Base-by-base conservation (phyloP, 2,329 filamentous ascomycete species). In the Tolypocladium inflatum region DNA sequence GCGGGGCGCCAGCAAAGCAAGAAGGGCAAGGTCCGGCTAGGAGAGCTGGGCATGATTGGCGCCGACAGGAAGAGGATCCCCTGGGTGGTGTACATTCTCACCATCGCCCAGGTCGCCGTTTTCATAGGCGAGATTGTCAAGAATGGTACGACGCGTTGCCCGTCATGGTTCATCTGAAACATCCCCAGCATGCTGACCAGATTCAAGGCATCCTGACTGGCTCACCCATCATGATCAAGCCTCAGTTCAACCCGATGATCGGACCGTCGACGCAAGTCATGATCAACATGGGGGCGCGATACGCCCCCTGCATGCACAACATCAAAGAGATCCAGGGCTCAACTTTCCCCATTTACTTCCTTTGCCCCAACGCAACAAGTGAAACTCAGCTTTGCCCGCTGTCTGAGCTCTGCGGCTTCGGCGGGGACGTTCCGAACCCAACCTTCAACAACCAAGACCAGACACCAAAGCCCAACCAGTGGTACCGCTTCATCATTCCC, bases 211-310 rank as follows among this genome's bases (percentile, higher is more conserved):
- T 88, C 64, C 76, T 92, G 37, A 97, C 93, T 1, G 89, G 89
- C 57, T 87, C 88, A 30, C 82, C 88, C 23, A 90, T 91, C 68
- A 82, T 86, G 76, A 92, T 86, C 56, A 83, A 93, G 58, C 94
- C 94, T 1, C 81, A 80, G 19, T 96, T 99, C 77, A 99, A 97
- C 74, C 89, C 90, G 59, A 96, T 99, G 91, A 96, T 99, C 68
- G 94, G 94, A 0, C 94, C 94, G 1, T 96, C 92, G 6, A 83
- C 87, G 1, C 90, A 91, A 65, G 85, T 97, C 30, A 84, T 96
- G 66, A 96, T 97, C 77, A 96, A 96, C 73, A 96, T 99, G 90
- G 94, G 94, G 59, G 90, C 92, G 45, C 87, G 94, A 61, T 99
- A 90, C 70, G 84, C 89, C 3, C 90, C 92, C 8, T 99, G 94